Evolutionary conservation across 306 rosid species (phyloP).

Genomic region (Cucumis cinereus): DNA sequence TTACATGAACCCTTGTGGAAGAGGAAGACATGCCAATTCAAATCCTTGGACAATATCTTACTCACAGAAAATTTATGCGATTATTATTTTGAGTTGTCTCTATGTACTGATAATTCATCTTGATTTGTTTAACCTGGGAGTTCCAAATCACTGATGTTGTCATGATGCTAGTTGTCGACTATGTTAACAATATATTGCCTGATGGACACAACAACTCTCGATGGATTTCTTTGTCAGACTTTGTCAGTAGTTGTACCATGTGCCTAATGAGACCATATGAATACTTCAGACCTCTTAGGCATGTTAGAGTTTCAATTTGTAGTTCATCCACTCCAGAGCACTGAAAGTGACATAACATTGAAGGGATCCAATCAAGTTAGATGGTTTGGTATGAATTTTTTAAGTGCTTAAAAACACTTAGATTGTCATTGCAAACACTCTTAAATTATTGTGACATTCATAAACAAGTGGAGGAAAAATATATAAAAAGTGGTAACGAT

Average conservation of each 20-base stretch:
- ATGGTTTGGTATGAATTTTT: neutral
- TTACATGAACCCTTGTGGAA: neutral
- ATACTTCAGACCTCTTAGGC: neutral
- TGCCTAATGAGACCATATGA: neutral
- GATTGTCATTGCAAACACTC: no score
- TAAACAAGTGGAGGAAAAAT: neutral
- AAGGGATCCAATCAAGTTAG: neutral
- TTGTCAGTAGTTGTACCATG: neutral
- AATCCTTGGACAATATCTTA: neutral
- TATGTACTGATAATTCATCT: neutral
- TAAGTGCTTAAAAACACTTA: no score
- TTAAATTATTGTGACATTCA: neutral
- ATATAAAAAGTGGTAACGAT: neutral
- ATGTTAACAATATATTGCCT: neutral
- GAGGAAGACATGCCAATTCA: neutral
- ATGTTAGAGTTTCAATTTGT: neutral
- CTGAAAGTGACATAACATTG: neutral
- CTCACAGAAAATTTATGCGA: neutral
- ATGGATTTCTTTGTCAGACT: neutral
- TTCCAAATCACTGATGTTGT: neutral
- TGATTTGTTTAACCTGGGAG: neutral
- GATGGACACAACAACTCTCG: neutral
- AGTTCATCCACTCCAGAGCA: neutral
- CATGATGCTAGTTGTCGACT: neutral
- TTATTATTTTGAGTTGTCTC: neutral